Conservation (phyloP, 176 grass and related monocot genomes). For the Urochloa ruziziensis region DNA sequence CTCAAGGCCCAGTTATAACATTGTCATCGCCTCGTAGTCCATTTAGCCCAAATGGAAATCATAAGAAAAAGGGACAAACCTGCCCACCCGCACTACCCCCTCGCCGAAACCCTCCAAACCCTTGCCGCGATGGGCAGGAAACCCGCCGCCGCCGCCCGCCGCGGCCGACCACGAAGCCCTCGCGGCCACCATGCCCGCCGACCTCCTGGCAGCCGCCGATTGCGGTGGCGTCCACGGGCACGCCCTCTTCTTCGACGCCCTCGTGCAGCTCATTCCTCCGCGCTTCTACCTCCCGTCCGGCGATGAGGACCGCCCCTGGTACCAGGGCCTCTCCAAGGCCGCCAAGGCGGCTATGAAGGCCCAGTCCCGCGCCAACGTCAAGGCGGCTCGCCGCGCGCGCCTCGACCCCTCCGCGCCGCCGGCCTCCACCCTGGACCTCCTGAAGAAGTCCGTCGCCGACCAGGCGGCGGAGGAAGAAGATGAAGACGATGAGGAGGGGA, state of each 20-base stretch:
- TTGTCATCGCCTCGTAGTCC: too few relatives aligned
- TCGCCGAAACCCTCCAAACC: constrained; percentile 28
- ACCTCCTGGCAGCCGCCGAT: constrained; percentile 29
- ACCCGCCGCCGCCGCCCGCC: constrained; percentile 22
- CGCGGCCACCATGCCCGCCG: constrained; percentile 24
- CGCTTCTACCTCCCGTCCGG: constrained; percentile 63
- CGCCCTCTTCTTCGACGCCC: constrained; percentile 72
- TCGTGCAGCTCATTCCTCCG: constrained; percentile 81
- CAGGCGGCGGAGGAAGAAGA: constrained; percentile 28
- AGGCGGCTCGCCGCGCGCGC: constrained; percentile 62
- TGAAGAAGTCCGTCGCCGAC: constrained; percentile 56
- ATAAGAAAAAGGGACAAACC: neutral
- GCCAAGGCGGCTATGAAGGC: constrained; percentile 69
- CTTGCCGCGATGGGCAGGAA: constrained; percentile 34
- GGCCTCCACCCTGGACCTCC: constrained; percentile 68
- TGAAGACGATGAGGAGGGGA: constrained; percentile 4
- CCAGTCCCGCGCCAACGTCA: constrained; percentile 65
- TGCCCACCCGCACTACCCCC: neutral
- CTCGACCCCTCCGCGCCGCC: constrained; percentile 52
- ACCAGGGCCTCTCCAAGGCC: constrained; percentile 69
- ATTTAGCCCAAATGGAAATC: too few relatives aligned
- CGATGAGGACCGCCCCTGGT: constrained; percentile 77
- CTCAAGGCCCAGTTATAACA: too few relatives aligned
- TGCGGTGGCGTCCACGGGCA: constrained; percentile 36
- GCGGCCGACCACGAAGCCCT: neutral